Base-by-base conservation (phyloP, 2,329 filamentous ascomycete genomes). In the Neonectria punicea region DNA sequence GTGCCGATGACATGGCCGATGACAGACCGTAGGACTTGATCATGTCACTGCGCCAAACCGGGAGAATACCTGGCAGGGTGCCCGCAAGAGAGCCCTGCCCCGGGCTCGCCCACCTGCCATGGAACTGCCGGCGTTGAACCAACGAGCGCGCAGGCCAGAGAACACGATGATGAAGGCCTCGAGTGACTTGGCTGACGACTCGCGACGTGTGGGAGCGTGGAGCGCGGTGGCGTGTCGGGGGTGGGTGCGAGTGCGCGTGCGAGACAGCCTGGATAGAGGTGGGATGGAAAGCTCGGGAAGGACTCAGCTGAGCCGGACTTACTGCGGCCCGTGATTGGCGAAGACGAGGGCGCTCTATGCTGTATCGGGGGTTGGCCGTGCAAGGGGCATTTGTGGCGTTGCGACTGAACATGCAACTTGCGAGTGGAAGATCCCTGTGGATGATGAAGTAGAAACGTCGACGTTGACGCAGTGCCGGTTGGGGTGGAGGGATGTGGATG, bases 251-350 rank as follows among this genome's bases (percentile, higher is more conserved):
- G 54, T 22, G 57, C 59, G 68, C 67, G 43, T 59, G 58, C 47
- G 55, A 22, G 61, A 30, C 18, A 65, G 53, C 58, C 59, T 25
- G 28, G 25, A 58, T 25, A 25, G 25, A 25, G 63, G 61, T 70
- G 58, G 68, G 57, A 59, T 25, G 25, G 25, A 25, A 36, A 32
- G 55, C 61, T 66, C 64, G 46, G 63, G 63, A 66, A 67, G 62
- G 58, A 36, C 66, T 58, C 71, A 73, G 71, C 71, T 73, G 71
- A 73, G 70, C 58, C 61, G 56, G 46, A 22, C 47, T 46, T 10
- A 62, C 14, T 7, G 22, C 20, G 62, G 32, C 53, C 65, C 60
- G 50, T 70, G 71, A 72, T 73, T 73, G 71, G 53, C 41, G 30
- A 61, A 53, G 61, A 53, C 60, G 41, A 69, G 67, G 61, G 34